Percentiles rank a stretch among this genome's conserved stretches.
phyloP scores from a whole-genome alignment of 1,284 basidiomycete species.

The Cryptococcus jaspeensis region DNA sequence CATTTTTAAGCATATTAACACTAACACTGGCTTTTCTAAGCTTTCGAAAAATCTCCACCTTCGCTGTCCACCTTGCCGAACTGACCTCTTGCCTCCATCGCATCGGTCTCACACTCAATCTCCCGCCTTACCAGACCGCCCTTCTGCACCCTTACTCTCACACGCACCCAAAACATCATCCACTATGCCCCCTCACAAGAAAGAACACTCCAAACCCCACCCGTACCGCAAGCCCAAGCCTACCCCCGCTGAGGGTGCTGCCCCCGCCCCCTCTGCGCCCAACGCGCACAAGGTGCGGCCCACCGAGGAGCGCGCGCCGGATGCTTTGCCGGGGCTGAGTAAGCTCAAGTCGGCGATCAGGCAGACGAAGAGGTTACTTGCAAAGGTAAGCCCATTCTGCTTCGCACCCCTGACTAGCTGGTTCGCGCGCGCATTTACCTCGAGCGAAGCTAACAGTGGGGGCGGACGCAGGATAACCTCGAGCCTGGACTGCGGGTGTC shows the following conservation, averaged over 20 bases:
- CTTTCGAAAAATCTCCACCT: too few relatives aligned
- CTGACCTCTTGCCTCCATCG: too few relatives aligned
- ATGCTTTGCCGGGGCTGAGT: constrained; percentile 44
- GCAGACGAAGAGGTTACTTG: constrained; percentile 72
- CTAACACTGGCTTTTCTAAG: too few relatives aligned
- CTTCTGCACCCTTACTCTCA: too few relatives aligned
- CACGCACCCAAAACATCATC: background rate
- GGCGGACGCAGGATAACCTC: constrained; percentile 62
- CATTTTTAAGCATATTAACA: too few relatives aligned
- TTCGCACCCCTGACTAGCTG: too few relatives aligned
- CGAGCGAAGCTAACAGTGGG: background rate
- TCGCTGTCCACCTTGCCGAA: too few relatives aligned
- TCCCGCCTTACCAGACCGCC: too few relatives aligned
- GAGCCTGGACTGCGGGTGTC: constrained; percentile 72
- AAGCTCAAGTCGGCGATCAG: constrained; percentile 76
- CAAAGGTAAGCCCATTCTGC: constrained; percentile 69
- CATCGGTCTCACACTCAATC: too few relatives aligned
- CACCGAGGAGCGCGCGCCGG: constrained; percentile 29
- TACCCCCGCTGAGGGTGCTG: too few relatives aligned
- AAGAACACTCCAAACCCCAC: constrained; percentile 2
- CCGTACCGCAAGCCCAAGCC: constrained; percentile 13
- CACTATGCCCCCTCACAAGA: constrained; percentile 10
- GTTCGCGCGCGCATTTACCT: constrained; percentile 1
- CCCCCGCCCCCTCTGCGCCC: background rate
- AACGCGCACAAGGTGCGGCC: constrained; percentile 21